phyloP scores from a whole-genome alignment of 495 filamentous ascomycete species.

The Talaromyces trachyspermus region DNA sequence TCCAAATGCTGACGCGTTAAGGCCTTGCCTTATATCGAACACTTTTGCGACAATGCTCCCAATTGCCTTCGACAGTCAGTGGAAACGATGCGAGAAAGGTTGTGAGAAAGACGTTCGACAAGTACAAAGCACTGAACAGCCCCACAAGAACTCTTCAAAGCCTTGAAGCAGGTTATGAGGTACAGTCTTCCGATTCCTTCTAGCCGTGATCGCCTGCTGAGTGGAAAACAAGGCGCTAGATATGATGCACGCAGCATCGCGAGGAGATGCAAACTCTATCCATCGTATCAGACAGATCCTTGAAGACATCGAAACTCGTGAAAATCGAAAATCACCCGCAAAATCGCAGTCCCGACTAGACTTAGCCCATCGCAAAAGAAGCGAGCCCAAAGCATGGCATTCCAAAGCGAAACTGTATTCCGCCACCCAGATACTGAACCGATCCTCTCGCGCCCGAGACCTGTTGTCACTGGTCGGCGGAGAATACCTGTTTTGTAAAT shows the following conservation, averaged over 20 bases:
- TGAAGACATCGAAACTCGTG: conserved; percentile 1
- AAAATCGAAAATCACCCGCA: background rate
- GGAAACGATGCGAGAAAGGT: conserved; percentile 17
- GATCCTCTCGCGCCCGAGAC: conserved; percentile 37
- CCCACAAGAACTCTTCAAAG: conserved; percentile 46
- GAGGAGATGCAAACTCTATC: conserved; percentile 20
- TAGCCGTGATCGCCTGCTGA: conserved; percentile 14
- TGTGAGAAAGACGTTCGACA: conserved; percentile 50
- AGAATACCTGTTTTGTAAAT: conserved; percentile 53
- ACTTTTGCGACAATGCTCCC: conserved; percentile 54
- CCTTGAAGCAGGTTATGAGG: conserved; percentile 60
- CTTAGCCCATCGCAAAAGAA: conserved; percentile 4
- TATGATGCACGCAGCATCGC: conserved; percentile 31
- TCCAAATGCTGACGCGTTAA: conserved; percentile 22
- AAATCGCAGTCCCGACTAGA: background rate
- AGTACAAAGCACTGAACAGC: conserved; percentile 46
- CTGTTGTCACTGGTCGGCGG: conserved; percentile 44
- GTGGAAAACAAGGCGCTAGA: conserved; percentile 25
- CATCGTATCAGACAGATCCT: conserved; percentile 19
- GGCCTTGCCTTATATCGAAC: conserved; percentile 68
- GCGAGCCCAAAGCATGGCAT: conserved; percentile 20
- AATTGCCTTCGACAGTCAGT: conserved; percentile 30
- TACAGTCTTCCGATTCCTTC: conserved; percentile 17
- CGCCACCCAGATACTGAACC: conserved; percentile 33
- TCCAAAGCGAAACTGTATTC: conserved; percentile 20